phyloP scores from a whole-genome alignment of 2,329 filamentous ascomycete species.

The Claviceps purpurea region DNA sequence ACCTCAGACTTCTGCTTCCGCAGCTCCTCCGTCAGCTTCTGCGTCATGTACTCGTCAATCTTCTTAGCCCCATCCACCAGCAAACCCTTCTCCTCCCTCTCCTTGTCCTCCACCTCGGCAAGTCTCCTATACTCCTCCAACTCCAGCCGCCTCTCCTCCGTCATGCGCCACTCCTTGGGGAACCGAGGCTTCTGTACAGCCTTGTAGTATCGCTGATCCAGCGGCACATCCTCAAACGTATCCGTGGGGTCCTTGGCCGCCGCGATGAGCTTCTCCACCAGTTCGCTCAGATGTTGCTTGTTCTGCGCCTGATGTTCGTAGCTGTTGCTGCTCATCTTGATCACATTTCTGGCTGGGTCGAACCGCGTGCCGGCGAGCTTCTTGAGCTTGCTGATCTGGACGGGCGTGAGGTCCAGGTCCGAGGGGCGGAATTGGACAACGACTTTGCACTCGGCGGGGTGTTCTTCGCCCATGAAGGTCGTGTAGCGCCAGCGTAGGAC shows the following conservation, averaged over 20 bases:
- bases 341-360: slow-evolving; percentile 67
- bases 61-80: slow-evolving; percentile 44
- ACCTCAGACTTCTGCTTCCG: slow-evolving; percentile 20
- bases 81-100: slow-evolving; percentile 36
- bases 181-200: slow-evolving; percentile 56
- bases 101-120: slow-evolving; percentile 38
- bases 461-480: slow-evolving; percentile 85
- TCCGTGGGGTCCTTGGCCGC: slow-evolving; percentile 69
- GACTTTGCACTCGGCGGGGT: slow-evolving; percentile 86
- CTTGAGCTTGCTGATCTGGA: slow-evolving; percentile 66
- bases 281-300: slow-evolving; percentile 81
- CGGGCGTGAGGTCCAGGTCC: slow-evolving; percentile 56
- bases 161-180: slow-evolving; percentile 73
- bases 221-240: slow-evolving; percentile 75
- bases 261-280: slow-evolving; percentile 58
- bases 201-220: slow-evolving; percentile 79
- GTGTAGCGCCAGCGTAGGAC: slow-evolving; percentile 93
- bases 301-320: slow-evolving; percentile 88
- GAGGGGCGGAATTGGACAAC: slow-evolving; percentile 74
- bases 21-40: slow-evolving; percentile 20
- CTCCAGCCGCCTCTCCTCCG: slow-evolving; percentile 49
- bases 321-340: slow-evolving; percentile 85
- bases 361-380: slow-evolving; percentile 79
- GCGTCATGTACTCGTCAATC: slow-evolving; percentile 27
- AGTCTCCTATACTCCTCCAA: slow-evolving; percentile 47